Evolutionary conservation across 805 yeast species (phyloP).

Genomic region (Candida ponderosae): DNA sequence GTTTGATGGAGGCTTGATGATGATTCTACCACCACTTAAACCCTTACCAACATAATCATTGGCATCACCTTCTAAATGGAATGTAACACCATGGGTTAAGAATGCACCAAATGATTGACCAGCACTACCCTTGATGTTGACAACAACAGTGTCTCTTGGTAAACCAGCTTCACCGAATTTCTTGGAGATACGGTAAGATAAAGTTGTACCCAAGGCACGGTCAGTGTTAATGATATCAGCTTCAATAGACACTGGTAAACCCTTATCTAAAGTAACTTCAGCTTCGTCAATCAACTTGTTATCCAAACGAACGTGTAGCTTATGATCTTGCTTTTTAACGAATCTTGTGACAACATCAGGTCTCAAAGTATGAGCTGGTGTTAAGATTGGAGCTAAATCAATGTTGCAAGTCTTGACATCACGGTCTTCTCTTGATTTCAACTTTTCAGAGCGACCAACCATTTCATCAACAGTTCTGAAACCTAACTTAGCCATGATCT

Average conservation of each 20-base stretch:
- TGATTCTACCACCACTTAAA: constrained; percentile 87
- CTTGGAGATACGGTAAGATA: constrained; percentile 90
- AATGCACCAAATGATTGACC: constrained; percentile 99
- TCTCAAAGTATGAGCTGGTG: constrained; percentile 94
- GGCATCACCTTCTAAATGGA: constrained; percentile 94
- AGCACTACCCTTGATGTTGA: constrained; percentile 85
- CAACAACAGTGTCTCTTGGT: constrained; percentile 95
- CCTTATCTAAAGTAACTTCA: constrained; percentile 89
- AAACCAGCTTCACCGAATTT: constrained; percentile 87
- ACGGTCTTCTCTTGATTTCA: constrained; percentile 78
- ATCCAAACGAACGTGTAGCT: constrained; percentile 86
- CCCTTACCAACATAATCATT: constrained; percentile 98
- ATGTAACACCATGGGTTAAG: constrained; percentile 91
- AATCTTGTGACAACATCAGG: constrained; percentile 95
- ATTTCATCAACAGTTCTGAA: constrained; percentile 94
- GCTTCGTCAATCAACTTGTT: constrained; percentile 95
- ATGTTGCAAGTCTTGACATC: constrained; percentile 86
- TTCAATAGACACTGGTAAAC: constrained; percentile 92
- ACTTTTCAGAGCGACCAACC: constrained; percentile 95
- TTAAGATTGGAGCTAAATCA: constrained; percentile 86
- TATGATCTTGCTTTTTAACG: constrained; percentile 89
- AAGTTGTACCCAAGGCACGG: constrained; percentile 91
- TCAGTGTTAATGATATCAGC: constrained; percentile 93
- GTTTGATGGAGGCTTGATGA: constrained; percentile 84
- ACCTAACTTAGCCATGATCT: constrained; percentile 90